Evolutionary conservation across 306 rosid species (phyloP), one percentile per base, ranked within the genome.

Genomic region (Castanea mollissima): DNA sequence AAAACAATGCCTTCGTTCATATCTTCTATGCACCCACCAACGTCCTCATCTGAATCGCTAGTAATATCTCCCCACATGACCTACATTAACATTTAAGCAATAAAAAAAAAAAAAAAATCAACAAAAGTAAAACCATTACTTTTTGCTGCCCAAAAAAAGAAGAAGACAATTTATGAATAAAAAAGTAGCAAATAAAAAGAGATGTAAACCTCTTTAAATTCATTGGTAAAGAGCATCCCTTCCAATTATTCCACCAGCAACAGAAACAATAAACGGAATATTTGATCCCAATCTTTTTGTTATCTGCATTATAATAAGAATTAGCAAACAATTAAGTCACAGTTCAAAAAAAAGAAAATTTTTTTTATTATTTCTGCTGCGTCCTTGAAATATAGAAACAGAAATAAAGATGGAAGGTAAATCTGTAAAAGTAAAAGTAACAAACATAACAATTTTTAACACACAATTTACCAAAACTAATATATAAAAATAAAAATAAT

Each of bases 1-100:
- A 94, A 62, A 76, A 92, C 83, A 34, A 94, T 78, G 77, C 97
- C 98, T 25, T 74, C 78, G 55, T 87, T 84, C 46, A 51, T 57
- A 74, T 74, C 77, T 55, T 69, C 76, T 6, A 38, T 7, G 9
- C 54, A 62, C n/a, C 49, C 14, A 6, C 69, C 74, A 27, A 73
- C 80, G 64, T 78, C 78, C 25, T 80, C 69, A 23, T 75, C 73
- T 2, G 69, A 15, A 76, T 84, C 79, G 34, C 84, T 64, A 4
- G 72, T 27, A 38, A 51, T 41, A 68, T 25, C 75, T 59, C 4
- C 57, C 90, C 90, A 87, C 68, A 81, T 76, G 20, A 81, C 90
- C 82, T 87, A 52, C 82, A 77, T 44, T 70, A 46, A 79, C n/a
- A 29, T 74, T 35, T 35, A 69, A 27, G 69, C 6, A 4, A 58